Evolutionary conservation across 805 yeast species (phyloP), one percentile per base, ranked within the genome.

Genomic region (Candida michaelii): DNA sequence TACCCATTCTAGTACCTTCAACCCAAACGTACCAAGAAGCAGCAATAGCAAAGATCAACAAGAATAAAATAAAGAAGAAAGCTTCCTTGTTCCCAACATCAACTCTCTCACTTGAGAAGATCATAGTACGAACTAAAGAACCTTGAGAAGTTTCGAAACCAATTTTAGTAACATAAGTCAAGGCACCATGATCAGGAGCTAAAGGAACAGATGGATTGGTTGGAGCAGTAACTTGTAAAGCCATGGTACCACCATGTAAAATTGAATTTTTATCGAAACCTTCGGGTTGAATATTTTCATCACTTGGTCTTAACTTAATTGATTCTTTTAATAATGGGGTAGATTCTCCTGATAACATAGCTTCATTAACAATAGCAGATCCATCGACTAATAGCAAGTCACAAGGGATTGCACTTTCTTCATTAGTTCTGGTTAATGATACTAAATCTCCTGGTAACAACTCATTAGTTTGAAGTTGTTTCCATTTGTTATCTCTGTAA

Each of bases 71-170:
- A 63, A 93, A 93, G 67, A 85, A 83, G 58, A 93, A 80, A 0
- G 98, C 93, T 69, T 93, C 99, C 60, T 81, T 85, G 66, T 89
- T 91, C 42, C 96, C 98, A 42, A 90, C 97, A 43, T 95, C 87
- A 49, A 93, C 93, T 63, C 97, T 84, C 66, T 93, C 99, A 58
- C 96, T 85, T 13, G 97, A 88, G 67, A 86, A 93, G 55, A 93
- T 88, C 99, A 91, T 93, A 55, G 91, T 93, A 68, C 99, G 85
- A 42, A 93, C 99, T 45, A 93, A 78, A 42, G 96, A 86, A 56
- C 99, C 99, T 71, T 93, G 99, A 30, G 96, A 83, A 30, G 99
- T 93, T 68, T 93, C 99, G 59, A 93, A 93, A n/a, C 99, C 99
- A 35, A 97, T 91, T 62, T 88, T 89, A 31, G 86, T 72, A 39